Evolutionary conservation across 495 filamentous ascomycete species (phyloP).

Genomic region (Hyaloscypha hepaticicola): DNA sequence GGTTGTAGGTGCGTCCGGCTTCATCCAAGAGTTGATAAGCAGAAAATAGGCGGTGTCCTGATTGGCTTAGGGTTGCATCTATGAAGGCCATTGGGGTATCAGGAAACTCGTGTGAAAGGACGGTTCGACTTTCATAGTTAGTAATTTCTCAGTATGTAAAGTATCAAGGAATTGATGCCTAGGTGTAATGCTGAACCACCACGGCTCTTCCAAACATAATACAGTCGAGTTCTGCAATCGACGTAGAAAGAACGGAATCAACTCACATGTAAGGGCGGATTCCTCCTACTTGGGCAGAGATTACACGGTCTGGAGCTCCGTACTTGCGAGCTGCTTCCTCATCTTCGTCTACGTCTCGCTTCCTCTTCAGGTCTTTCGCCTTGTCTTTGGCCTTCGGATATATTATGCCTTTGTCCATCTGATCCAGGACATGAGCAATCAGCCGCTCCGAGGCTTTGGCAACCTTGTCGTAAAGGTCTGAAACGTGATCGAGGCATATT

Average conservation of each 20-base stretch:
- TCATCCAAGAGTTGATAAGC: slow-evolving; percentile 45
- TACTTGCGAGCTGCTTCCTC: slow-evolving; percentile 39
- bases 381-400: slow-evolving; percentile 51
- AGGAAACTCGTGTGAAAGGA: slow-evolving; percentile 49
- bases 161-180: no score
- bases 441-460: slow-evolving; percentile 33
- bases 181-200: background rate
- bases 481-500: slow-evolving; percentile 45
- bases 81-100: slow-evolving; percentile 47
- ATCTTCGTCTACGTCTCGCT: slow-evolving; percentile 36
- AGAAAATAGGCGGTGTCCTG: slow-evolving; percentile 41
- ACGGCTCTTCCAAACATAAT: background rate
- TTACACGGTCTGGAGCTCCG: slow-evolving; percentile 29
- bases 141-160: background rate
- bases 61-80: slow-evolving; percentile 39
- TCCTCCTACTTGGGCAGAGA: background rate
- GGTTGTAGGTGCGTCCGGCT: slow-evolving; percentile 36
- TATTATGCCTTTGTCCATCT: slow-evolving; percentile 32
- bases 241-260: background rate
- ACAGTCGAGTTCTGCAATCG: no score
- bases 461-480: slow-evolving; percentile 37
- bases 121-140: slow-evolving; percentile 33
- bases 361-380: slow-evolving; percentile 41
- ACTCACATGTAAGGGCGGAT: slow-evolving; percentile 22
- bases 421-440: slow-evolving; percentile 45